phyloP scores from a whole-genome alignment of 2,329 filamentous ascomycete species.

The Pseudophaeomoniella oleicola region DNA sequence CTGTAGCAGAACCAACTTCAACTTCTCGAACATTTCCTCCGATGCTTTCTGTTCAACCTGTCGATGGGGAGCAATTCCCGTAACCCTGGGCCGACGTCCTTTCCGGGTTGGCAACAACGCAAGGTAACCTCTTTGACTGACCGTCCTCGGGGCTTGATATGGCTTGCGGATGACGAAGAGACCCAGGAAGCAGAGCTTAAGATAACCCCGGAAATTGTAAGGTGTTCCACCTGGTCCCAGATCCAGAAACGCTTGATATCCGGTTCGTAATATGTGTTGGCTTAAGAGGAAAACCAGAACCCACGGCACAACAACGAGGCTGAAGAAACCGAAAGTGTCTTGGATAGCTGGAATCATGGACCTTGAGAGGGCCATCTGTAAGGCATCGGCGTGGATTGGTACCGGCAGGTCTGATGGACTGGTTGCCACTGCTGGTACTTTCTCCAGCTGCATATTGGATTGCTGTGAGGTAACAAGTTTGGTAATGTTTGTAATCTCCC shows the following conservation, averaged over 20 bases:
- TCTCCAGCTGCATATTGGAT: no score
- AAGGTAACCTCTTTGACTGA: not conserved
- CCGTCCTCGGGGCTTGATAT: conserved; percentile 37
- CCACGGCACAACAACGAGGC: not conserved
- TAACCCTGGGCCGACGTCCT: conserved; percentile 51
- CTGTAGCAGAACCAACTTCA: conserved; percentile 38
- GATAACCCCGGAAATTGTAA: conserved; percentile 56
- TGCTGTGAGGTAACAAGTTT: no score
- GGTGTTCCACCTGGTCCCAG: conserved; percentile 73
- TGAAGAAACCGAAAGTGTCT: not conserved
- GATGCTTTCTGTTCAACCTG: conserved; percentile 56
- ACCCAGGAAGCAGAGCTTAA: conserved; percentile 57
- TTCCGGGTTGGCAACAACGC: conserved; percentile 40
- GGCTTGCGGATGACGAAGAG: conserved; percentile 58
- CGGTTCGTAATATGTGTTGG: conserved; percentile 40
- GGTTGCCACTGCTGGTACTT: not conserved
- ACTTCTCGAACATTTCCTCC: conserved; percentile 36
- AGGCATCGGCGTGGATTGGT: not conserved
- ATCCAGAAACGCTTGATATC: conserved; percentile 56
- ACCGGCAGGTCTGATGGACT: not conserved
- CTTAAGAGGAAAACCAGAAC: conserved; percentile 30
- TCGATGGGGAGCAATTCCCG: conserved; percentile 67
- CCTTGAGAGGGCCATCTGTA: not conserved
- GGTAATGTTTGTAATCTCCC: no score
- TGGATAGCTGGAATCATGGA: not conserved